phyloP scores from a whole-genome alignment of 192 early-diverging fungal species.

The Coemansia interrupta region DNA sequence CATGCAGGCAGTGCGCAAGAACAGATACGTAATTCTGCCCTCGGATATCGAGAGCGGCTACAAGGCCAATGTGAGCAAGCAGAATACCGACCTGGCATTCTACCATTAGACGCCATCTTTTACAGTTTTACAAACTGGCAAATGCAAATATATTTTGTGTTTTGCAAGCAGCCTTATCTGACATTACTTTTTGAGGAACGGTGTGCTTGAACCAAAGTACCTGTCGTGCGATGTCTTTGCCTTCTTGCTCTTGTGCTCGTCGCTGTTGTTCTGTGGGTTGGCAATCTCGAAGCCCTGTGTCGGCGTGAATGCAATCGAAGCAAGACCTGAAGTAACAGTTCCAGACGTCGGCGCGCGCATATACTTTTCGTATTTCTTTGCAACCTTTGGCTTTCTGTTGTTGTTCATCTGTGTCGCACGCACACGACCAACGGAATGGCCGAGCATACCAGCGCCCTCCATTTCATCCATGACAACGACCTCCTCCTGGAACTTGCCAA shows the following conservation, averaged over 20 bases:
- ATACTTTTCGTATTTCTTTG: conserved; percentile 58
- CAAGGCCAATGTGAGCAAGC: conserved; percentile 93
- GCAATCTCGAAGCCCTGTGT: conserved; percentile 91
- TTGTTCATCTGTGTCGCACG: conserved; percentile 66
- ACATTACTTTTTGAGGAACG: conserved; percentile 52
- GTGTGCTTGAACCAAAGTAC: conserved; percentile 72
- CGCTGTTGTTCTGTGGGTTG: conserved; percentile 66
- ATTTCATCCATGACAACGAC: conserved; percentile 77
- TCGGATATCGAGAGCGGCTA: conserved; percentile 98
- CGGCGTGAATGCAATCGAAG: conserved; percentile 91
- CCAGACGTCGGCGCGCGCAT: conserved; percentile 35
- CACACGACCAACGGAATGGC: conserved; percentile 72
- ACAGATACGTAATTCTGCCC: conserved; percentile 90
- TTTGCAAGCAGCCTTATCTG: background rate
- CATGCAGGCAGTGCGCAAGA: conserved; percentile 97
- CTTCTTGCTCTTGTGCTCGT: conserved; percentile 46
- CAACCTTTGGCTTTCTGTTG: conserved; percentile 64
- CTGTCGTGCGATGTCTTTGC: conserved; percentile 64
- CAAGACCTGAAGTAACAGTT: conserved; percentile 69
- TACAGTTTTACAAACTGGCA: background rate
- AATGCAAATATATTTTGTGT: conserved; percentile 5
- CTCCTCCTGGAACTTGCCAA: conserved; percentile 90
- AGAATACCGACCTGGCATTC: conserved; percentile 92
- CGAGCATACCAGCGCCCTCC: conserved; percentile 85
- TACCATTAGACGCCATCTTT: conserved; percentile 65